Percentiles rank a stretch among this genome's conserved stretches.
Conservation (phyloP, 2,329 filamentous ascomycete species). For the Fusarium duplospermum region DNA sequence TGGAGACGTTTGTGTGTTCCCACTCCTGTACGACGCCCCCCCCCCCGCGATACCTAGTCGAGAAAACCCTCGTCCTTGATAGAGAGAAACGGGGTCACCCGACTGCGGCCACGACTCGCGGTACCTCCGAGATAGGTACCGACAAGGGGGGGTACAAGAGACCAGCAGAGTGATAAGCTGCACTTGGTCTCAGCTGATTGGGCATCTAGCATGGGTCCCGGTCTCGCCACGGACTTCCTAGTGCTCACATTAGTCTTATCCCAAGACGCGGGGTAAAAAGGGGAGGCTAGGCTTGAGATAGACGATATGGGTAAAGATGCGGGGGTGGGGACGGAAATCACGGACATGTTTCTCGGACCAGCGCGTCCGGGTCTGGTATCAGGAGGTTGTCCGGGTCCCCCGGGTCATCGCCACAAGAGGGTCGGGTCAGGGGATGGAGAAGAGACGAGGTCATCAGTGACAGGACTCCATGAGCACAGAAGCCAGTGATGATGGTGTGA, state of each 20-base stretch:
- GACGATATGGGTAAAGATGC: background rate
- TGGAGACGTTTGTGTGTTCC: background rate
- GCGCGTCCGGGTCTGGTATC: background rate
- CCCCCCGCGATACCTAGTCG: background rate
- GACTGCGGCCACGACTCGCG: background rate
- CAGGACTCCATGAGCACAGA: background rate
- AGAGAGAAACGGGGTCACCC: background rate
- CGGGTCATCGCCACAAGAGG: background rate
- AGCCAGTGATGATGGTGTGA: background rate
- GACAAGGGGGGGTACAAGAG: background rate
- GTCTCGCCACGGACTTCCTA: background rate
- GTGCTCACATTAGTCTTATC: background rate
- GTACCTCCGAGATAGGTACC: background rate
- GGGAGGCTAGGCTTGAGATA: background rate
- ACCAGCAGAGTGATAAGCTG: background rate
- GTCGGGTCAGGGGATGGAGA: background rate
- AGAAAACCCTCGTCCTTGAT: background rate
- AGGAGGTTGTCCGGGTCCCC: background rate
- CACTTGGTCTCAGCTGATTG: background rate
- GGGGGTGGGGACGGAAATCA: conserved; percentile 8
- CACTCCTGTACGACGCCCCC: background rate
- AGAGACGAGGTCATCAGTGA: background rate
- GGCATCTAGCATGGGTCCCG: background rate
- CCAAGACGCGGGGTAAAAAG: conserved; percentile 5
- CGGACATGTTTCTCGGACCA: background rate